Evolutionary conservation across 495 filamentous ascomycete species (phyloP).

Genomic region (Podospora australis): DNA sequence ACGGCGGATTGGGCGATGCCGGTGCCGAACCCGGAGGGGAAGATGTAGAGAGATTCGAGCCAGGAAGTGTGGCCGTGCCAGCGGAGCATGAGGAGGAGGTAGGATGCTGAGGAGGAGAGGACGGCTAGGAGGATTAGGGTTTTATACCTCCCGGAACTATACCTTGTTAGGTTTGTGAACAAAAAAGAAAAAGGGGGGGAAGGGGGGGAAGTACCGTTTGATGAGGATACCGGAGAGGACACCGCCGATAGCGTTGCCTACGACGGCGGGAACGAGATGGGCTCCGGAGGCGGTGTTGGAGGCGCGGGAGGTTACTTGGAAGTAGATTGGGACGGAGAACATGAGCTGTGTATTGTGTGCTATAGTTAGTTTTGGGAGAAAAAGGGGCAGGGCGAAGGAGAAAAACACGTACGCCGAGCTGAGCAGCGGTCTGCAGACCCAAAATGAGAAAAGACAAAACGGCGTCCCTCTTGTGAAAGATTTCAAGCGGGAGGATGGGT

Average conservation of each 20-base stretch:
- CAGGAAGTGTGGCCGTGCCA: constrained; percentile 59
- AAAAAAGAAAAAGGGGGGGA: not conserved
- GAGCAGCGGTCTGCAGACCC: constrained; percentile 49
- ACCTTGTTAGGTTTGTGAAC: not conserved
- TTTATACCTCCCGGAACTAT: constrained; percentile 56
- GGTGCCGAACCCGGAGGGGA: constrained; percentile 49
- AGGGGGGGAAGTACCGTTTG: constrained; percentile 17
- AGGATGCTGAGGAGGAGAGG: constrained; percentile 42
- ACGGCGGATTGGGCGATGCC: constrained; percentile 46
- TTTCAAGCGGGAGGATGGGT: constrained; percentile 56
- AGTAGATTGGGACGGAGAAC: constrained; percentile 61
- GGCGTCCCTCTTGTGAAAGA: constrained; percentile 51
- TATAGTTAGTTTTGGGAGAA: not conserved
- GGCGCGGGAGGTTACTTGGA: constrained; percentile 53
- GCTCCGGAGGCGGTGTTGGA: constrained; percentile 53
- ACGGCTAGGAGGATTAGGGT: constrained; percentile 45
- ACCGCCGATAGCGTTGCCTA: constrained; percentile 60
- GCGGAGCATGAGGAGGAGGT: constrained; percentile 48
- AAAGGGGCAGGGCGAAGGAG: constrained; percentile 18
- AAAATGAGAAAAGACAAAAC: constrained; percentile 48
- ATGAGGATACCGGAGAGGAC: constrained; percentile 55
- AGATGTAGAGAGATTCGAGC: constrained; percentile 57
- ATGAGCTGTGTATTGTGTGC: constrained; percentile 34
- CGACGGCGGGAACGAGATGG: constrained; percentile 58
- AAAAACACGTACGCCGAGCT: constrained; percentile 45